phyloP scores from a whole-genome alignment of 169 alveolate genomes.

The Perkinsus marinus region DNA sequence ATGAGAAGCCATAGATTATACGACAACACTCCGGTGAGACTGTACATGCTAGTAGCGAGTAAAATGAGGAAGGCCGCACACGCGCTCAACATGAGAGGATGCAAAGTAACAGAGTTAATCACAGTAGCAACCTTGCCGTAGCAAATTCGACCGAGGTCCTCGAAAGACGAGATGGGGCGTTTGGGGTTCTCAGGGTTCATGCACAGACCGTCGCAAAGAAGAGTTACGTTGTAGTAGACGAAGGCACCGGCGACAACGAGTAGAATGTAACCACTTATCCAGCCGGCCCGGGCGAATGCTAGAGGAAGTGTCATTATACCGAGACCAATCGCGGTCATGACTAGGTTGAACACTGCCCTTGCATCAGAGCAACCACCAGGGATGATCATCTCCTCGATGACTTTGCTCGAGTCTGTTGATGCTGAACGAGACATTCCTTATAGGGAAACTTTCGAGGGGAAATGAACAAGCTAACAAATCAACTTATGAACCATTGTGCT shows the following conservation, averaged over 20 bases:
- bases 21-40: not conserved
- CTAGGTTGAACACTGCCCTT: not conserved
- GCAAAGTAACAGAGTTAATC: not conserved
- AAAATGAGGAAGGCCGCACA: not conserved
- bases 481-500: not conserved
- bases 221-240: not conserved
- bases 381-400: not conserved
- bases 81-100: not conserved
- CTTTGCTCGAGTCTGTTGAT: not conserved
- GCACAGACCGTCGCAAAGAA: not conserved
- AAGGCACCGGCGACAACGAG: not conserved
- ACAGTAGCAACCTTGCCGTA: not conserved
- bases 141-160: not conserved
- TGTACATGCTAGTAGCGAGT: not conserved
- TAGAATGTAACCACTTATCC: not conserved
- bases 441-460: not conserved
- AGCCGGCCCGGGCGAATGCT: not conserved
- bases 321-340: not conserved
- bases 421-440: not conserved
- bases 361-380: not conserved
- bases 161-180: not conserved
- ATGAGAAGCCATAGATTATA: not conserved
- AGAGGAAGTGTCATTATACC: not conserved
- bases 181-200: not conserved
- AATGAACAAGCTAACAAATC: not conserved